These are phyloP conservation scores for Plantago ovata DNA, from an alignment of 257 asterid genomes.

Conservation along the genomic window DNA sequence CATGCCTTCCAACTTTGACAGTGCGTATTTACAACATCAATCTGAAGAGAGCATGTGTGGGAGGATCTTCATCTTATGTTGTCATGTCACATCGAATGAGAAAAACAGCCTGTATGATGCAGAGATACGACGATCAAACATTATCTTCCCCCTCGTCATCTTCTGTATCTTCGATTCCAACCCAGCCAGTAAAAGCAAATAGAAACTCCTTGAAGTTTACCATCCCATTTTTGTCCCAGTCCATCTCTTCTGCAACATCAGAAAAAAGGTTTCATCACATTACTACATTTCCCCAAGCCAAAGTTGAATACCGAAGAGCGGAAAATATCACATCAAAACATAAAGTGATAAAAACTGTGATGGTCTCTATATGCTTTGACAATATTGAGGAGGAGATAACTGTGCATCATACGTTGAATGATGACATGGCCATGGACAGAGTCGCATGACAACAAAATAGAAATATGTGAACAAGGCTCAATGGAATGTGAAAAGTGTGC, in stretches of 20 bases:
- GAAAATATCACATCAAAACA: no score
- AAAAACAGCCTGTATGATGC: background rate
- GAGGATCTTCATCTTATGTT: conserved; percentile 8
- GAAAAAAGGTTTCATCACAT: background rate
- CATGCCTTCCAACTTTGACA: background rate
- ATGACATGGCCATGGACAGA: no score
- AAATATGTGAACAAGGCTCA: background rate
- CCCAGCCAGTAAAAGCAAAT: conserved; percentile 89
- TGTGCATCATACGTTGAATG: no score
- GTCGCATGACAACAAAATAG: background rate
- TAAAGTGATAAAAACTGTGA: no score
- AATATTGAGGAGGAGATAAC: no score
- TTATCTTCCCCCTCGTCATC: conserved; percentile 45
- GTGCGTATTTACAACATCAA: conserved; percentile 26
- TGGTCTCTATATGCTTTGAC: no score
- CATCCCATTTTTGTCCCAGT: conserved; percentile 90
- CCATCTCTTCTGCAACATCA: conserved; percentile 90
- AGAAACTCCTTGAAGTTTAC: conserved; percentile 90
- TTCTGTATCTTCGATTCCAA: conserved; percentile 69
- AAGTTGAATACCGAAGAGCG: background rate
- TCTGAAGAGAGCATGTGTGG: conserved; percentile 1
- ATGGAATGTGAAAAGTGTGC: background rate
- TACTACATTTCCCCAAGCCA: background rate
- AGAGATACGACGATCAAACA: background rate
- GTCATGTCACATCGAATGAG: background rate